Evolutionary conservation across 768 basidiomycete species (phyloP).

Genomic region (Leccinum subgranulosum): DNA sequence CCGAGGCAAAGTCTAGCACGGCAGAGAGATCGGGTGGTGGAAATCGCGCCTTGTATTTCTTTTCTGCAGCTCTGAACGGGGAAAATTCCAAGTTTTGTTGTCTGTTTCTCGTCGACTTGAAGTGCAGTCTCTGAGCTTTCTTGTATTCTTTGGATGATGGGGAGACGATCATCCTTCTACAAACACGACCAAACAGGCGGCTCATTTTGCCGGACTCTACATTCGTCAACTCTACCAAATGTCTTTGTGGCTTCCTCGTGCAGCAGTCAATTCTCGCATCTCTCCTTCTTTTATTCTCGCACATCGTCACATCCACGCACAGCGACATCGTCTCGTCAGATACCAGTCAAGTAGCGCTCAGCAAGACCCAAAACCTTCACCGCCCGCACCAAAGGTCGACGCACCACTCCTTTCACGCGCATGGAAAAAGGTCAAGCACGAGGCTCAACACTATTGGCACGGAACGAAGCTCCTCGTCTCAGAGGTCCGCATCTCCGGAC

Average conservation of each 20-base stretch:
- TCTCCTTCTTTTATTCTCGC: constrained; percentile 18
- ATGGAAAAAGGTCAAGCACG: constrained; percentile 95
- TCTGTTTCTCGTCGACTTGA: constrained; percentile 59
- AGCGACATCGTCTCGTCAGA: background rate
- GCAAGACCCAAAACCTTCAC: constrained; percentile 46
- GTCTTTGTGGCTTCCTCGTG: constrained; percentile 77
- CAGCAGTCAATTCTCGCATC: constrained; percentile 37
- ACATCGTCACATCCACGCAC: constrained; percentile 23
- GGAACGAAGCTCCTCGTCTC: constrained; percentile 92
- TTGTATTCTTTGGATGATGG: constrained; percentile 25
- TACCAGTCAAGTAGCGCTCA: constrained; percentile 11
- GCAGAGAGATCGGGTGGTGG: constrained; percentile 70
- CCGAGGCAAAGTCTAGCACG: constrained; percentile 65
- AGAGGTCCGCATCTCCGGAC: constrained; percentile 85
- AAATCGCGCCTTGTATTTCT: constrained; percentile 74
- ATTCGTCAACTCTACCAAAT: constrained; percentile 33
- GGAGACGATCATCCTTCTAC: constrained; percentile 21
- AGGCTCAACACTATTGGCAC: constrained; percentile 95
- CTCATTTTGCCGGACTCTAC: constrained; percentile 2
- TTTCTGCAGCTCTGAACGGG: constrained; percentile 74
- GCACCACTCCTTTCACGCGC: constrained; percentile 54
- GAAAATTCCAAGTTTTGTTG: constrained; percentile 59
- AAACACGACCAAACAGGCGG: constrained; percentile 28
- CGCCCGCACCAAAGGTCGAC: constrained; percentile 46
- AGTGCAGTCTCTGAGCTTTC: constrained; percentile 52